Conservation (phyloP, 2,329 filamentous ascomycete genomes). For the Stemphylium lycopersici region DNA sequence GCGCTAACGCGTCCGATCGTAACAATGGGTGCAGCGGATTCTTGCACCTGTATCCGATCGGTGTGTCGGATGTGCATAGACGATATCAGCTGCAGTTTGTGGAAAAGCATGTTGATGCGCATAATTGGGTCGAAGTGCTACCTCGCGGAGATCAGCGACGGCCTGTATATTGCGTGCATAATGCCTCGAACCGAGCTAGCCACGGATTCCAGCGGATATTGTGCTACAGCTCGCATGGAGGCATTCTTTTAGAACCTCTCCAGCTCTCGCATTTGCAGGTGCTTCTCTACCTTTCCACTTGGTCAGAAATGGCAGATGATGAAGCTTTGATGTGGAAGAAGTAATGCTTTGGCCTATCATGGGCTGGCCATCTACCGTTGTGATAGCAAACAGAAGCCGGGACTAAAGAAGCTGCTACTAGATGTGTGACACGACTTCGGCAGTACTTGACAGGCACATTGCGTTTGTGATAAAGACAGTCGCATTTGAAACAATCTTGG, state of each 20-base stretch:
- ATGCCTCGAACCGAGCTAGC: constrained; percentile 2
- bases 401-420: too few species aligned
- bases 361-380: neutral
- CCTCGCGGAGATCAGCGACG: neutral
- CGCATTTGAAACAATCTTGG: neutral
- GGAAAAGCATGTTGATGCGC: too few species aligned
- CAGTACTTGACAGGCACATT: neutral
- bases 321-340: neutral
- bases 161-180: neutral
- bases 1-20: too few species aligned
- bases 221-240: neutral
- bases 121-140: neutral
- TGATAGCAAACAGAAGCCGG: too few species aligned
- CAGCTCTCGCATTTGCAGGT: neutral
- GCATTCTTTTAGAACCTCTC: neutral
- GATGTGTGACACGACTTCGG: too few species aligned
- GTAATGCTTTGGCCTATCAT: neutral
- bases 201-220: neutral
- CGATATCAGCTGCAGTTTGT: too few species aligned
- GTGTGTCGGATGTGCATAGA: too few species aligned
- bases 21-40: too few species aligned
- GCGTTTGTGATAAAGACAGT: constrained; percentile 1
- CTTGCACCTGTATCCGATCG: too few species aligned
- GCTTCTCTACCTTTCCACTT: neutral
- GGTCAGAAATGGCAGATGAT: neutral